Evolutionary conservation across 2,329 filamentous ascomycete genomes (phyloP).

Genomic region (Colletotrichum gigasporum): DNA sequence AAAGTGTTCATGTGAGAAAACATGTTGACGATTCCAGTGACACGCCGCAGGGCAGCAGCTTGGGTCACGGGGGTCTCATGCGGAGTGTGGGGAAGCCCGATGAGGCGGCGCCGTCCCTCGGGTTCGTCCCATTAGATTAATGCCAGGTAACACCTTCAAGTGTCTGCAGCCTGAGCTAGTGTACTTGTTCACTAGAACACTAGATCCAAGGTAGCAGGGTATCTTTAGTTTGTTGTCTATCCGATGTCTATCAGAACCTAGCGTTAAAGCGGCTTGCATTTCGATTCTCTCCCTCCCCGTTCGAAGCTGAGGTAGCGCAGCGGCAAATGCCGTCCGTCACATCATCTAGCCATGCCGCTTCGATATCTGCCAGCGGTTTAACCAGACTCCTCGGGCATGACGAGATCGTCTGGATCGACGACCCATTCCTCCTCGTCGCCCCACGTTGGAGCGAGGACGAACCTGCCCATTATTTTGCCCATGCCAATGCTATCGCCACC

Average conservation of each 20-base stretch:
- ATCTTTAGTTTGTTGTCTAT: conserved; percentile 20
- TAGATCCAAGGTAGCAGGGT: too few species aligned
- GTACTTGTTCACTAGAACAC: too few species aligned
- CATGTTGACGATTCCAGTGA: neutral
- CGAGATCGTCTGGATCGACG: conserved; percentile 46
- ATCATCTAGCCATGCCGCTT: too few species aligned
- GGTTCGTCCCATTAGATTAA: conserved; percentile 22
- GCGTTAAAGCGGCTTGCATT: conserved; percentile 1
- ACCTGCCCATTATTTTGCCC: conserved; percentile 71
- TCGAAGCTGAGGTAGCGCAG: neutral
- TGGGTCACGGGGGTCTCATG: conserved; percentile 14
- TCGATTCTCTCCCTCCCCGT: neutral
- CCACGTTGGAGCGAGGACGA: conserved; percentile 67
- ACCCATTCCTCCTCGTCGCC: conserved; percentile 67
- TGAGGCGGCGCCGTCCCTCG: conserved; percentile 16
- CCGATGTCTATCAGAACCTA: neutral
- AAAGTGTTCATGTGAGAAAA: neutral
- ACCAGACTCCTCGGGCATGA: neutral
- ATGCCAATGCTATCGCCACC: conserved; percentile 66
- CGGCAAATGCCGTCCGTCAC: neutral
- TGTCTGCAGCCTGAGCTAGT: conserved; percentile 14
- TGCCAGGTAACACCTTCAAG: too few species aligned
- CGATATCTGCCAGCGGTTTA: neutral
- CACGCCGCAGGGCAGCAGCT: neutral
- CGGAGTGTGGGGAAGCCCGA: conserved; percentile 32